Conservation (phyloP, 495 filamentous ascomycete species). For the Aspergillus wentii region DNA sequence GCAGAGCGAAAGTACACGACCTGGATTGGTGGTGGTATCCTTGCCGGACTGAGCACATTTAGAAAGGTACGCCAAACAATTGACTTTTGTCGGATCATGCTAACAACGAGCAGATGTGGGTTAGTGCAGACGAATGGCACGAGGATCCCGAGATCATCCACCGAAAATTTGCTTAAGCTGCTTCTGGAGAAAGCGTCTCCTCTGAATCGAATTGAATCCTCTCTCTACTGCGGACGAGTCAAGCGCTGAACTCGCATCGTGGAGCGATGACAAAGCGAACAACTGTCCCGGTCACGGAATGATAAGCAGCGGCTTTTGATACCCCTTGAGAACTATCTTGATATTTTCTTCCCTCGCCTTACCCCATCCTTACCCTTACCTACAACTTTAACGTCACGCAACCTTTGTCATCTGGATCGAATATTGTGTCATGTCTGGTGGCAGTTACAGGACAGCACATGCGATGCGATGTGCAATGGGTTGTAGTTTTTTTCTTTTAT, state of each 20-base stretch:
- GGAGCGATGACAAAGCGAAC: no score
- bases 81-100: not conserved
- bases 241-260: slow-evolving; percentile 2
- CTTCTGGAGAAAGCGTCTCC: no score
- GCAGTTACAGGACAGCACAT: no score
- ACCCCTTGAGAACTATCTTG: slow-evolving; percentile 23
- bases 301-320: slow-evolving; percentile 34
- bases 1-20: slow-evolving; percentile 97
- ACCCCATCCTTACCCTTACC: no score
- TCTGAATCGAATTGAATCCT: no score
- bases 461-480: no score
- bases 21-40: slow-evolving; percentile 97
- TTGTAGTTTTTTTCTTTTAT: no score
- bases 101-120: slow-evolving; percentile 76
- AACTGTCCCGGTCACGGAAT: slow-evolving; percentile 11
- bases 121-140: slow-evolving; percentile 97
- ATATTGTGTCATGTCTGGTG: no score
- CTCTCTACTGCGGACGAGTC: no score
- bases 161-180: slow-evolving; percentile 86
- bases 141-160: slow-evolving; percentile 99
- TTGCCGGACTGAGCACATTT: slow-evolving; percentile 96
- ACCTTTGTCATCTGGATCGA: no score
- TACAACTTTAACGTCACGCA: no score
- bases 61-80: slow-evolving; percentile 72
- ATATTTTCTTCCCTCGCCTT: no score